These are phyloP conservation scores for Dryas alaskensis DNA, from an alignment of 306 rosid genomes.

Conservation along the genomic window DNA sequence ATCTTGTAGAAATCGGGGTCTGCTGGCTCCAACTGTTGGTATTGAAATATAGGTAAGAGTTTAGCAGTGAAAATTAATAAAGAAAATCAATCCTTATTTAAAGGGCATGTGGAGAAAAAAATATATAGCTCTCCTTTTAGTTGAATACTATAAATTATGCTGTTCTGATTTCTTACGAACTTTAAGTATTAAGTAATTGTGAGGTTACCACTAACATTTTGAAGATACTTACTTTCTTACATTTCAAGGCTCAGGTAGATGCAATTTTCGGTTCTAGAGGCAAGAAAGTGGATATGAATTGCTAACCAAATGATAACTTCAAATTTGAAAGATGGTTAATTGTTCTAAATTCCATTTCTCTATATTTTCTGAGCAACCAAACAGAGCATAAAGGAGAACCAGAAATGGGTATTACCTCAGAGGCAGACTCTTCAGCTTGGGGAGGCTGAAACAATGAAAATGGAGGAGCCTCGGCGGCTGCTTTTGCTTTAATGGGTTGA, in stretches of 20 bases:
- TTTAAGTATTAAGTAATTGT: neutral
- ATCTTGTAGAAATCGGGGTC: slow-evolving; percentile 96
- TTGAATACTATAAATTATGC: neutral
- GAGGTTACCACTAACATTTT: neutral
- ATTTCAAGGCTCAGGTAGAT: neutral
- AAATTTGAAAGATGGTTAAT: neutral
- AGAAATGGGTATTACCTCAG: slow-evolving; percentile 49
- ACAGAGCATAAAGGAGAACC: slow-evolving; percentile 5
- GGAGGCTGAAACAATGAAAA: slow-evolving; percentile 65
- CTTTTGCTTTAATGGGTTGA: slow-evolving; percentile 56
- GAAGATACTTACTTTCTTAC: neutral
- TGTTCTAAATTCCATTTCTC: slow-evolving; percentile 3
- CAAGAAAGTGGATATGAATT: neutral
- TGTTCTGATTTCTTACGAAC: neutral
- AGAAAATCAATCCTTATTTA: neutral
- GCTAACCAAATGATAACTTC: neutral
- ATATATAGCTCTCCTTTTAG: neutral
- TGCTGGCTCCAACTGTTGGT: slow-evolving; percentile 69
- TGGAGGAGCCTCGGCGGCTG: slow-evolving; percentile 44
- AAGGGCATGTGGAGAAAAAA: neutral
- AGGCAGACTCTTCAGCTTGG: slow-evolving; percentile 45
- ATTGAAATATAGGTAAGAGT: slow-evolving; percentile 6
- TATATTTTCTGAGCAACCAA: slow-evolving; percentile 9
- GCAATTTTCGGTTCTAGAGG: neutral
- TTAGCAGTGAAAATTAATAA: neutral